Base-by-base conservation (phyloP, 2,329 filamentous ascomycete genomes). In the Sporothrix mexicana region DNA sequence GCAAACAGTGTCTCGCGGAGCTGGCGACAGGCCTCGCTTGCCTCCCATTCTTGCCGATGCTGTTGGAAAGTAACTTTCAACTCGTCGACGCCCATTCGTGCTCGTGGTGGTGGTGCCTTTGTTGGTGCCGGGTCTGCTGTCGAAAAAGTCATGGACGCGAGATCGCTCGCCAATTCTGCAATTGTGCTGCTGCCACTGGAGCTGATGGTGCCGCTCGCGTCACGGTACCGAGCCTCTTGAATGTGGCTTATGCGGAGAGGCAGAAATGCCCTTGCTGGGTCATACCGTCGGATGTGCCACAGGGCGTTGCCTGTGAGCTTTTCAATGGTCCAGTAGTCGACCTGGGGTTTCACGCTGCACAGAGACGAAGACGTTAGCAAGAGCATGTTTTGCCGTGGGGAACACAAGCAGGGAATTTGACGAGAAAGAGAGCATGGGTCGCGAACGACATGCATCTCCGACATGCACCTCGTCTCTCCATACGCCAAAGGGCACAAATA, bases 261-360 rank as follows among this genome's bases (percentile, higher is more conserved):
- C 47, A 75, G 43, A 10, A 72, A 68, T 4, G 75, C 72, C 7
- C 47, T 69, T 1, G 68, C 57, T 5, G 69, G 51, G 20, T 69
- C 53, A 12, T 74, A 76, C 36, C 70, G 73, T 4, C 72, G 72
- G 9, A 70, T 66, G 57, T 76, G 75, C 75, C 75, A 76, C 20
- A 71, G 25, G 10, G 66, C 72, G 10, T 30, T 69, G 62, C 75
- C 74, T 5, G 74, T 76, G 9, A 76, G 73, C 53, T 73, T 74
- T 43, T 76, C 74, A 8, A 75, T 69, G 15, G 43, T 66, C 74
- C 74, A 75, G 70, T 76, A 76, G 9, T 73, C 64, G 43, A 76
- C 74, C 25, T 57, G 25, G 17, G 75, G 74, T 25, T 41, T 25
- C n/a, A 71, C 57, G 41, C 72, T 76, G 70, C 36, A 36, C 30